Percentiles rank a stretch among this genome's conserved stretches.
Evolutionary conservation across 257 asterid genomes (phyloP).

Genomic region (Solanum raphanifolium): DNA sequence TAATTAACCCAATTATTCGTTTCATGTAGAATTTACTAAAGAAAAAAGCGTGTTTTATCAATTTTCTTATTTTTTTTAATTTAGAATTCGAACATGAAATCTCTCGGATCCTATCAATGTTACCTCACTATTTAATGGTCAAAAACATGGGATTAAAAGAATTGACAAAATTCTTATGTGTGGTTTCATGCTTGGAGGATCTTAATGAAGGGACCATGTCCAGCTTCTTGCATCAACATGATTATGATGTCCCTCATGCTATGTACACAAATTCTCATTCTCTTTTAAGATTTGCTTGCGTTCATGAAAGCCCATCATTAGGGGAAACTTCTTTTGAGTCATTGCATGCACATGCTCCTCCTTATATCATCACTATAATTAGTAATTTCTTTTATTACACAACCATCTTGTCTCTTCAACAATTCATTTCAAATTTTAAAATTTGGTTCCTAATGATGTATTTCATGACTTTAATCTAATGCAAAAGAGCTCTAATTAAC

Average conservation of each 20-base stretch:
- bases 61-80: rapidly evolving
- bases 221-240: constrained; percentile 52
- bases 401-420: neutral
- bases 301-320: neutral
- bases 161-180: constrained; percentile 11
- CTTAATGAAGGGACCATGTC: constrained; percentile 18
- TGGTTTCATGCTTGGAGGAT: constrained; percentile 25
- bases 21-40: neutral
- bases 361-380: neutral
- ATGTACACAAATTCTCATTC: constrained; percentile 15
- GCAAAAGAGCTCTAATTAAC: neutral
- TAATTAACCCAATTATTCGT: neutral
- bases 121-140: neutral
- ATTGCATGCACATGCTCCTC: constrained; percentile 9
- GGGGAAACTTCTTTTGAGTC: neutral
- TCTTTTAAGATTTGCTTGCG: constrained; percentile 1
- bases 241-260: constrained; percentile 57
- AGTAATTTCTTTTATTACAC: neutral
- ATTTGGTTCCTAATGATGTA: neutral
- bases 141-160: constrained; percentile 17
- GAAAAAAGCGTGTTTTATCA: neutral
- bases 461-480: neutral
- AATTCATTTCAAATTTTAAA: neutral
- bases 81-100: neutral
- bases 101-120: rapidly evolving